A percentile compares a stretch with the other conserved stretches of the same genome.
phyloP scores from a whole-genome alignment of 2,329 filamentous ascomycete species.

The Zymoseptoria brevis region DNA sequence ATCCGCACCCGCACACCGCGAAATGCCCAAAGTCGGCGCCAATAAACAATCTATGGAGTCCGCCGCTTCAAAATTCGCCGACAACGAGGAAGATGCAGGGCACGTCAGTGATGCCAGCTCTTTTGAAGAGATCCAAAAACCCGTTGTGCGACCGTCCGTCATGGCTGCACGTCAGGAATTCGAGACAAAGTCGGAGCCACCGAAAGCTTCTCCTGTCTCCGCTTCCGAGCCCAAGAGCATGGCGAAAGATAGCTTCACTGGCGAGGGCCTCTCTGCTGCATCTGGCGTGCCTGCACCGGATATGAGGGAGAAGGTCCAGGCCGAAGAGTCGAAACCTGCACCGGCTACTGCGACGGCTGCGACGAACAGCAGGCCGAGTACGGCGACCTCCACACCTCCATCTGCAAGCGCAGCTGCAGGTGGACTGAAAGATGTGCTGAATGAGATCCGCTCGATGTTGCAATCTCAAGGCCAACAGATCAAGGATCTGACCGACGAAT shows the following conservation, averaged over 20 bases:
- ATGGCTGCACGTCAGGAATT: slow-evolving; percentile 32
- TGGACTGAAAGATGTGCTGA: slow-evolving; percentile 57
- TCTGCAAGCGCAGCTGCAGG: slow-evolving; percentile 40
- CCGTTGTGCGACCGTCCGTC: slow-evolving; percentile 52
- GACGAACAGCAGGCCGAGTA: slow-evolving; percentile 2
- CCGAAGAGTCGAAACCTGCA: neutral
- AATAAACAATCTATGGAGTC: slow-evolving; percentile 81
- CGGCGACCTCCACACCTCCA: slow-evolving; percentile 22
- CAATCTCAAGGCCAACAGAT: slow-evolving; percentile 72
- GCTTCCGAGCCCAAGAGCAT: slow-evolving; percentile 13
- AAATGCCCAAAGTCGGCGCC: slow-evolving; percentile 63
- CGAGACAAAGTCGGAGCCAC: slow-evolving; percentile 24
- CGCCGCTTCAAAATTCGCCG: slow-evolving; percentile 79
- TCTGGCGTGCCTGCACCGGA: slow-evolving; percentile 20
- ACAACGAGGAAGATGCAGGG: slow-evolving; percentile 52
- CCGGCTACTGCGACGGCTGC: neutral
- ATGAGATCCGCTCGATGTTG: slow-evolving; percentile 69
- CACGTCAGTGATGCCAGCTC: slow-evolving; percentile 62
- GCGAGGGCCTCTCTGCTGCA: slow-evolving; percentile 14
- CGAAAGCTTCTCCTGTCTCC: slow-evolving; percentile 10
- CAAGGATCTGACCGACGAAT: slow-evolving; percentile 67
- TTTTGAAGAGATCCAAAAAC: slow-evolving; percentile 80
- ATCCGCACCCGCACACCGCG: slow-evolving; percentile 35
- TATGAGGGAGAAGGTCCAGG: slow-evolving; percentile 19
- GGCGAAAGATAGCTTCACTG: slow-evolving; percentile 6